These are phyloP conservation scores for Ceratocystis ficicola DNA, from an alignment of 2,329 filamentous ascomycete genomes.

Conservation along the genomic window DNA sequence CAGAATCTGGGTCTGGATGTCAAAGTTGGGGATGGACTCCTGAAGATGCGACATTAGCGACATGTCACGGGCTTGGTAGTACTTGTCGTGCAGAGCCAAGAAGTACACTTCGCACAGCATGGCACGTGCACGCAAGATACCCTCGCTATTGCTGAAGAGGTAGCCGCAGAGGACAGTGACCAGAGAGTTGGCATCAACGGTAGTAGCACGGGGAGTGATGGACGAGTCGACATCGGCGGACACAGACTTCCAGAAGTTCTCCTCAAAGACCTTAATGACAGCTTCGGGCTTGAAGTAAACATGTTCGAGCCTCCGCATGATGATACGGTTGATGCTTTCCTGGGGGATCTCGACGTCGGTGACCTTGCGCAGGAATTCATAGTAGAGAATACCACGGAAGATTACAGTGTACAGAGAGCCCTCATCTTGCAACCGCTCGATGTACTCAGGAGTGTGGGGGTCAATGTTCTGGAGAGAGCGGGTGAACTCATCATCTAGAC, in stretches of 20 bases:
- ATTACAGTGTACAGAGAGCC: slow-evolving; percentile 83
- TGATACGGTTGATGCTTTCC: slow-evolving; percentile 79
- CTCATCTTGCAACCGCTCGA: slow-evolving; percentile 87
- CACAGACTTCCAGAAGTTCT: slow-evolving; percentile 80
- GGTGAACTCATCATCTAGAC: slow-evolving; percentile 92
- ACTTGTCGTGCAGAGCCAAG: slow-evolving; percentile 91
- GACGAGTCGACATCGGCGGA: slow-evolving; percentile 57
- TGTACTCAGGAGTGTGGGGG: slow-evolving; percentile 96
- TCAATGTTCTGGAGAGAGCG: slow-evolving; percentile 96
- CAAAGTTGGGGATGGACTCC: slow-evolving; percentile 92
- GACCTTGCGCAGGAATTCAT: slow-evolving; percentile 65
- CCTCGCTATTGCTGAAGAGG: slow-evolving; percentile 86
- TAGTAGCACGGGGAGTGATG: slow-evolving; percentile 62
- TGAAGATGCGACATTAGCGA: slow-evolving; percentile 99
- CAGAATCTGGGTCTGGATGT: slow-evolving; percentile 92
- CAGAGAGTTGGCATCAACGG: slow-evolving; percentile 58
- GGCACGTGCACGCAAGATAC: slow-evolving; percentile 86
- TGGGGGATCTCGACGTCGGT: slow-evolving; percentile 60
- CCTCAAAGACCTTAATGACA: slow-evolving; percentile 86
- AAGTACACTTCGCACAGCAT: slow-evolving; percentile 99
- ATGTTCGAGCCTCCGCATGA: slow-evolving; percentile 91
- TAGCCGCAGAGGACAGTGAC: slow-evolving; percentile 87
- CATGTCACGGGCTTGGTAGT: slow-evolving; percentile 96
- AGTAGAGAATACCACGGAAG: slow-evolving; percentile 76
- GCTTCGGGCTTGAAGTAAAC: slow-evolving; percentile 98